Conservation (phyloP, 768 basidiomycete genomes). For the Suillus subaureus region DNA sequence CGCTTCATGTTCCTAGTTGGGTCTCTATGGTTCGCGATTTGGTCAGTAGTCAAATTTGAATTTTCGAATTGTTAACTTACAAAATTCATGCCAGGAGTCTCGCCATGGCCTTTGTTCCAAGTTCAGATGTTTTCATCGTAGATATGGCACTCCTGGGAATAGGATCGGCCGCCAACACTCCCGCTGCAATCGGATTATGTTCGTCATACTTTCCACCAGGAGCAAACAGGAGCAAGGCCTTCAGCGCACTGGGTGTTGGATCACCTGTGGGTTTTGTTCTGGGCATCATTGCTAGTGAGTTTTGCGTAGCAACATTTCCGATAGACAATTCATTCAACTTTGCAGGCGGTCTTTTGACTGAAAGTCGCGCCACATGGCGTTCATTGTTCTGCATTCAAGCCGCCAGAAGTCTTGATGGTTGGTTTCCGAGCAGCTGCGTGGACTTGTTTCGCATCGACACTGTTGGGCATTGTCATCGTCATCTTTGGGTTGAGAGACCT, state of each 20-base stretch:
- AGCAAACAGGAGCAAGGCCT: slow-evolving; percentile 31
- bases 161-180: slow-evolving; percentile 39
- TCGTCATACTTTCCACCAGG: slow-evolving; percentile 34
- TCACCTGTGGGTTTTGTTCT: slow-evolving; percentile 37
- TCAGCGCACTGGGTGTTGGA: slow-evolving; percentile 37
- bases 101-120: slow-evolving; percentile 32
- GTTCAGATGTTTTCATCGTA: slow-evolving; percentile 29
- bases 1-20: slow-evolving; percentile 33
- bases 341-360: slow-evolving; percentile 34
- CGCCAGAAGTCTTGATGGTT: slow-evolving; percentile 34
- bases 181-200: slow-evolving; percentile 30
- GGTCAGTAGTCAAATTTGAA: slow-evolving; percentile 18
- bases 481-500: slow-evolving; percentile 1
- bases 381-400: slow-evolving; percentile 37
- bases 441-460: slow-evolving; percentile 17
- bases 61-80: not conserved
- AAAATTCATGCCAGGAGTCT: slow-evolving; percentile 26
- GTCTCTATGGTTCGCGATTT: slow-evolving; percentile 34
- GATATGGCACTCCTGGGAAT: slow-evolving; percentile 35
- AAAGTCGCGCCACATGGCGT: slow-evolving; percentile 34
- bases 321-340: not conserved
- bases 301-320: not conserved
- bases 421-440: slow-evolving; percentile 38
- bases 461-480: slow-evolving; percentile 5
- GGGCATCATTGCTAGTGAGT: slow-evolving; percentile 34